Evolutionary conservation across 1,284 basidiomycete species (phyloP), one percentile per base, ranked within the genome.

Genomic region (Ganoderma lucidum): DNA sequence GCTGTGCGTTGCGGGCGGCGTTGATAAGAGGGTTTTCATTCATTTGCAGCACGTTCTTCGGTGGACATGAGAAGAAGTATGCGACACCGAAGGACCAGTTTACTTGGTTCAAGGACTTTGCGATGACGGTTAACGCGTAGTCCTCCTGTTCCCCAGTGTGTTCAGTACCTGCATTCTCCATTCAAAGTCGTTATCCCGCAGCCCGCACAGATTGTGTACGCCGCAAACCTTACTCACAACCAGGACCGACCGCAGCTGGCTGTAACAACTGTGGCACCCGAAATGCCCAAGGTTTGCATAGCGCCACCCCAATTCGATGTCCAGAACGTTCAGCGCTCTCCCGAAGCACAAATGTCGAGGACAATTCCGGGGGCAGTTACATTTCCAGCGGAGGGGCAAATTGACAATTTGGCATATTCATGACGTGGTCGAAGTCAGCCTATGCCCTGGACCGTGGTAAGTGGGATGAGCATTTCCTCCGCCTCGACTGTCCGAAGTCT

Each of bases 21-120:
- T 37, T 60, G n/a, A 30, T 32, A 14, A 35, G 42, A 17, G 15
- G 63, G 6, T 62, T 10, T 58, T 2, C 69, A 23, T 23, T 35
- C 4, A 93, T 63, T 9, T 60, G 2, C 69, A 93, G 92, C 74
- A 93, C 93, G 5, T 94, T 94, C 81, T 94, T 94, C 75, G 93
- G 93, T 30, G 93, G 92, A 0, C 91, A 93, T 71, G 88, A 88
- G 6, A 74, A 80, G 6, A 75, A 84, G 63, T 94, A 88, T 71
- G 90, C 90, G 15, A 88, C 90, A 8, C 91, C 93, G 6, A 86
- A 80, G 72, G 89, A 93, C 77, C 92, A 93, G 78, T 89, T 89
- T 74, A 83, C 86, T 1, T 93, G 90, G 89, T 94, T 93, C 81
- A 92, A 87, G 75, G 89, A 89, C 75, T 94, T 93, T 69, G 73